A percentile compares a stretch with the other conserved stretches of the same genome.
Conservation (phyloP, 345 rosid genomes). For the Angophora floribunda region DNA sequence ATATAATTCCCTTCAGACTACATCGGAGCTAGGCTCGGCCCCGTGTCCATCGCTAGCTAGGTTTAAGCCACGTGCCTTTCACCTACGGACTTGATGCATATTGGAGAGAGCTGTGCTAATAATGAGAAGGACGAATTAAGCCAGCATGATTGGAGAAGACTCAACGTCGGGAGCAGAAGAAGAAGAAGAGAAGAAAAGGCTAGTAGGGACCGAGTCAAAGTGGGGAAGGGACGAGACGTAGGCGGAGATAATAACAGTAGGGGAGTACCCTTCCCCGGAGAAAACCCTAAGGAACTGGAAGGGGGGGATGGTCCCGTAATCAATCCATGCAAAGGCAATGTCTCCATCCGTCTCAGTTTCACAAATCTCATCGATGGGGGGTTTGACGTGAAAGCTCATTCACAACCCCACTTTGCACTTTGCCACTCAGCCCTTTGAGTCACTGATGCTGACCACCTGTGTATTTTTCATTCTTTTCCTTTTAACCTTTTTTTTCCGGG, state of each 20-base stretch:
- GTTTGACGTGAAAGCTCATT: conserved; percentile 10
- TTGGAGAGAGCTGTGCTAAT: neutral
- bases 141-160: neutral
- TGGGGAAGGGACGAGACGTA: neutral
- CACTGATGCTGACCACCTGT: neutral
- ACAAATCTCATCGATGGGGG: neutral
- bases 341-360: neutral
- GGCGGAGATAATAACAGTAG: neutral
- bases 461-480: neutral
- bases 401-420: neutral
- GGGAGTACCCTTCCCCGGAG: neutral
- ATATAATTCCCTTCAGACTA: neutral
- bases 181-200: neutral
- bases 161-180: neutral
- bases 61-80: neutral
- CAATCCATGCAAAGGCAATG: neutral
- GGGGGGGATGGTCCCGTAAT: neutral
- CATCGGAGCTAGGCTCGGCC: neutral
- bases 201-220: neutral
- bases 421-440: neutral
- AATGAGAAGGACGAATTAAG: neutral
- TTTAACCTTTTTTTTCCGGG: neutral
- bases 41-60: neutral
- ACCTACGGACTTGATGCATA: neutral
- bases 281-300: neutral